These are phyloP conservation scores for Anthracocystis setariae DNA, from an alignment of 1,284 basidiomycete genomes.

Conservation along the genomic window DNA sequence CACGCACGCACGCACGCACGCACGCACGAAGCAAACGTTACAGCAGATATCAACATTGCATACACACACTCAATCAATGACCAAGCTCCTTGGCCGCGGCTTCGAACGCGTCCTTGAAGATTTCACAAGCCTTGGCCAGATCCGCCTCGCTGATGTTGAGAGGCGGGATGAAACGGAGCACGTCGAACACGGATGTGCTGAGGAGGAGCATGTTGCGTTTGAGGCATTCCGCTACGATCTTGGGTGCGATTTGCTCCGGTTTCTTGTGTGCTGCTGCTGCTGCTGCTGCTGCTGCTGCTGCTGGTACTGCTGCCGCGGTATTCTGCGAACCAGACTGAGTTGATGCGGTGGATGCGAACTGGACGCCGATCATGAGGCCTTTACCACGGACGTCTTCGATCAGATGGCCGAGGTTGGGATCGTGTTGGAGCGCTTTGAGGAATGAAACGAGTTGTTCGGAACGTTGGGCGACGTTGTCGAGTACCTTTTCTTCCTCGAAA, in stretches of 20 bases:
- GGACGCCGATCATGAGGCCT: constrained; percentile 65
- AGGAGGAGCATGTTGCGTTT: constrained; percentile 62
- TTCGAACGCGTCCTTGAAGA: constrained; percentile 56
- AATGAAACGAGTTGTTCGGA: constrained; percentile 58
- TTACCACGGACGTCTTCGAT: constrained; percentile 64
- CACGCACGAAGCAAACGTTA: neutral
- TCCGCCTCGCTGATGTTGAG: constrained; percentile 61
- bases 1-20: neutral
- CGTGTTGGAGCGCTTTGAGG: constrained; percentile 42
- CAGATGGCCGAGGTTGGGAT: constrained; percentile 42
- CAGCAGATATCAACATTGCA: constrained; percentile 8
- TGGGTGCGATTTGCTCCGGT: constrained; percentile 48
- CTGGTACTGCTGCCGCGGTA: constrained; percentile 5
- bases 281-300: constrained; percentile 6
- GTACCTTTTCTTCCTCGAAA: constrained; percentile 59
- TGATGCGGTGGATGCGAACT: constrained; percentile 42
- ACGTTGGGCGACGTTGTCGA: constrained; percentile 61
- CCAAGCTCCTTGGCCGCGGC: constrained; percentile 39
- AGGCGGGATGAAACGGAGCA: constrained; percentile 63
- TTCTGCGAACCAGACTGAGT: constrained; percentile 27
- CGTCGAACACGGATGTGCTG: constrained; percentile 62
- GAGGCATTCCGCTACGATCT: constrained; percentile 55
- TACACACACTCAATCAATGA: constrained; percentile 3
- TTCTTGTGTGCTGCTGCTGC: constrained; percentile 13
- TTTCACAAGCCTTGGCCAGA: constrained; percentile 47